phyloP scores from a whole-genome alignment of 2,329 filamentous ascomycete genomes.

The Fusarium sp. region DNA sequence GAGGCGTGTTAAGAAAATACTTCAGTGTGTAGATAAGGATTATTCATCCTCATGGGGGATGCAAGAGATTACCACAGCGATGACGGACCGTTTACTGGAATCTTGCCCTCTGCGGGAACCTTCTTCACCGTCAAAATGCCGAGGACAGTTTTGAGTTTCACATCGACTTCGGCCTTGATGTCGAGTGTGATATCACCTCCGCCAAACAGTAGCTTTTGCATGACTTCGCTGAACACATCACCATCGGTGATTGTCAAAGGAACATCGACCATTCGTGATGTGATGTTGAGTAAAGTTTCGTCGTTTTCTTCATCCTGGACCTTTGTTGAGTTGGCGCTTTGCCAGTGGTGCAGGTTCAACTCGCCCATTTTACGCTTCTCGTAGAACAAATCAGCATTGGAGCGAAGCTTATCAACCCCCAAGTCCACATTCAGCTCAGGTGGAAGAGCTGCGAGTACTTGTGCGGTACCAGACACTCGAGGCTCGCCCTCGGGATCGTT shows the following conservation, averaged over 20 bases:
- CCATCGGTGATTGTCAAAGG: conserved; percentile 86
- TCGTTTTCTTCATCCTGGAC: conserved; percentile 65
- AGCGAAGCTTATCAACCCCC: conserved; percentile 79
- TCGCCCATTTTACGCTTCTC: conserved; percentile 81
- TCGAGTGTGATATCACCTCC: conserved; percentile 75
- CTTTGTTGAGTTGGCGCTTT: conserved; percentile 82
- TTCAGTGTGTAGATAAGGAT: conserved; percentile 41
- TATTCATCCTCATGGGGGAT: conserved; percentile 43
- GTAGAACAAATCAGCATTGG: conserved; percentile 85
- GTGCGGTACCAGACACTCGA: conserved; percentile 83
- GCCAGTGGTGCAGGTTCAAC: conserved; percentile 84
- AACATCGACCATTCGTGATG: conserved; percentile 80
- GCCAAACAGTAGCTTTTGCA: conserved; percentile 84
- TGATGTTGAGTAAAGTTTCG: conserved; percentile 74
- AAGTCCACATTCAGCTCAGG: conserved; percentile 88
- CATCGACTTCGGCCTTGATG: conserved; percentile 84
- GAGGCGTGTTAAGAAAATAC: conserved; percentile 47
- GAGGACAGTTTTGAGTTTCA: conserved; percentile 82
- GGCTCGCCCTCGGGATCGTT: conserved; percentile 78
- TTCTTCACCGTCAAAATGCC: conserved; percentile 84
- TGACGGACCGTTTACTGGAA: conserved; percentile 94
- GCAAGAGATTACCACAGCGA: conserved; percentile 56
- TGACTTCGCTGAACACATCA: conserved; percentile 80
- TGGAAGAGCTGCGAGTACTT: conserved; percentile 82
- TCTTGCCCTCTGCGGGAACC: conserved; percentile 85